Evolutionary conservation across 164 flowering plant species (phyloP), one percentile per base, ranked within the genome.

Genomic region (Aristolochia contorta): DNA sequence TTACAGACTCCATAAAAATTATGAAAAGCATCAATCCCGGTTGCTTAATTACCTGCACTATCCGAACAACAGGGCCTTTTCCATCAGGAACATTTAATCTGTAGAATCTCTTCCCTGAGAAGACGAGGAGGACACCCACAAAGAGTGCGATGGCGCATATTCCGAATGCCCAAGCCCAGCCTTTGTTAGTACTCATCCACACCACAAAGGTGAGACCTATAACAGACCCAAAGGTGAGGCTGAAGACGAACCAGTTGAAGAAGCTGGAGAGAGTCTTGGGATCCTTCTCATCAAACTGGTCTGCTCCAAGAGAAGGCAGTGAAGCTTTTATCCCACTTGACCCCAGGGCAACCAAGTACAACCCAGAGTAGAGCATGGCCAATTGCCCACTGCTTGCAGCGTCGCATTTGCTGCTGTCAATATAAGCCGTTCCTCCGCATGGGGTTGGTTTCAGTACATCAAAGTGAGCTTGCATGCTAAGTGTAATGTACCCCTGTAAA

Each of bases 191-290:
- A 66, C 78, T 78, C 16, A 87, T 77, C 86, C 88, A 83, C 6
- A 84, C 90, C 20, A 87, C 21, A 30, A 84, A 68, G 6, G 85
- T 83, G 21, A 81, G 82, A 1, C 94, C 90, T 16, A 81, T 12
- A 3, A 77, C 70, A 0, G 80, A 72, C 16, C 94, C 94, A 14
- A 65, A 20, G 15, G 84, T 79, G 54, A 81, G 62, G 63, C 80
- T 81, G 59, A 84, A 77, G 68, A 83, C 48, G 69, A 82, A 73
- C 85, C 86, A 87, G 68, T 87, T 84, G 78, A 87, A 87, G 75
- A 68, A 87, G 64, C 85, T 84, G 2, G 90, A 74, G 16, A 87
- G 69, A 16, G 57, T 82, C 46, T 75, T 71, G 13, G 84, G 81
- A 68, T 83, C 74, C 20, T 45, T 75, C 24, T 74, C 77, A 45